Evolutionary conservation across 1,284 basidiomycete genomes (phyloP), one percentile per base, ranked within the genome.

Genomic region (Papiliotrema flavescens): DNA sequence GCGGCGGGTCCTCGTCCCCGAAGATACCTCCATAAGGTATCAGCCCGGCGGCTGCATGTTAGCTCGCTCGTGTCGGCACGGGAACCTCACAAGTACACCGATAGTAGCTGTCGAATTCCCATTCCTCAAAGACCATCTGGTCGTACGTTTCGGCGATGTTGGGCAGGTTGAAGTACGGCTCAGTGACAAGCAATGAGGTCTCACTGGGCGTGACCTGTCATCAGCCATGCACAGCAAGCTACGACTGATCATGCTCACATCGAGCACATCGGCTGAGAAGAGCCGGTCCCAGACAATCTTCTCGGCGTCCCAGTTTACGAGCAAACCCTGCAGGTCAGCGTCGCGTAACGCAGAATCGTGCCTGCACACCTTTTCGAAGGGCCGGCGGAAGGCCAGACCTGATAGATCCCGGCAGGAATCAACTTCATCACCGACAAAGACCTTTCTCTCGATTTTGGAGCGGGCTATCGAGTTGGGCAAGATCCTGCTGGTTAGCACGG

Each of bases 101-200:
- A 74, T 84, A 82, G 71, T 90, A 90, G 45, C 88, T 86, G 43
- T 81, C 79, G 69, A 95, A 96, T 66, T 94, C 93, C 78, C 94
- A 98, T 74, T 96, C 92, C 69, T 98, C 94, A 66, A 96, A 96
- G 0, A 95, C 80, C 70, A 98, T 88, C 76, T 96, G 88, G 73
- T 97, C 94, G 62, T 93, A 92, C 39, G 89, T 84, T 41, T 90
- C 87, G 76, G 93, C 88, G 19, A 95, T 84, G 70, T 90, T 91
- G 19, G 90, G 89, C 11, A 95, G 79, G 73, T 95, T 91, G 81
- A 94, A 89, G 70, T 91, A 91, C 2, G 93, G 90, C 76, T 97
- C 94, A 2, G 94, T 96, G 49, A 97, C 82, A 47, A 97, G 78
- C 37, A 95, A 78, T 2, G 86, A 85, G 0, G 85, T 83, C 47